These are phyloP conservation scores for Candida silvatica DNA, from an alignment of 805 yeast species.

Conservation along the genomic window DNA sequence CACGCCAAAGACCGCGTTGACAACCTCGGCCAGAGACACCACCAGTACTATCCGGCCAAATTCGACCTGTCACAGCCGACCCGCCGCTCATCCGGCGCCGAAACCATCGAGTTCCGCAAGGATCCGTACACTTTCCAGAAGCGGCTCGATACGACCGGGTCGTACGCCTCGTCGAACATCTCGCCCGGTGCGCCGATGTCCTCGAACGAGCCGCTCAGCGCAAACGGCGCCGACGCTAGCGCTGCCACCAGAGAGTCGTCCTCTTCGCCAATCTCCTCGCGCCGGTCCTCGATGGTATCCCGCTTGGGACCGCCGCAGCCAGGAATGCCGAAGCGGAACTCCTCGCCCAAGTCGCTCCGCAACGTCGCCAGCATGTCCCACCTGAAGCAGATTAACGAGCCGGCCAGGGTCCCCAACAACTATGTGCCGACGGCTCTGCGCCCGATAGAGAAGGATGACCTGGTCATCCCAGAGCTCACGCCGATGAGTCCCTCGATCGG, in stretches of 20 bases:
- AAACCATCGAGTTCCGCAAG: neutral
- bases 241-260: no score
- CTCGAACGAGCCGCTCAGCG: no score
- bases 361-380: neutral
- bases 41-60: slow-evolving; percentile 34
- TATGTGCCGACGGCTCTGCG: slow-evolving; percentile 46
- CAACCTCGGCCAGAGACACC: neutral
- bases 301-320: no score
- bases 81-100: slow-evolving; percentile 9
- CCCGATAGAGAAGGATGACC: slow-evolving; percentile 19
- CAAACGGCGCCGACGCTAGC: no score
- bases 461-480: slow-evolving; percentile 1
- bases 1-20: slow-evolving; percentile 1
- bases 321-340: neutral
- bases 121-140: neutral
- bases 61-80: slow-evolving; percentile 35
- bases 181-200: neutral
- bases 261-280: neutral
- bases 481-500: neutral
- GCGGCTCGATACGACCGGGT: neutral
- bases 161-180: neutral
- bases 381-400: slow-evolving; percentile 35
- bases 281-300: neutral
- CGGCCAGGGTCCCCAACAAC: slow-evolving; percentile 33
- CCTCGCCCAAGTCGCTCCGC: no score